These are phyloP conservation scores for Piloderma croceum DNA, from an alignment of 768 basidiomycete genomes.

Conservation along the genomic window DNA sequence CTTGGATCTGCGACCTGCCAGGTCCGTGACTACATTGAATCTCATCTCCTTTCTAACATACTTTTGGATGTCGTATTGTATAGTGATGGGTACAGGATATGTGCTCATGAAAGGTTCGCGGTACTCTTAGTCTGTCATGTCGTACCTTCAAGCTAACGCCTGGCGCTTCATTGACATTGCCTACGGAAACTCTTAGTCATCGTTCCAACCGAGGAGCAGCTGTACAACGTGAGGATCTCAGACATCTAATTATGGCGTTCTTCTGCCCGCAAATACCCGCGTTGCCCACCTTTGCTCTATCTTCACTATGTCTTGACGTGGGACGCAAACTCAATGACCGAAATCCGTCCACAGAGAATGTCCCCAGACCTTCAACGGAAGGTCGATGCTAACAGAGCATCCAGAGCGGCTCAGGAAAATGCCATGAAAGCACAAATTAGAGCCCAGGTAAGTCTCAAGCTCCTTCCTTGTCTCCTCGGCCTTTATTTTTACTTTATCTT, in stretches of 20 bases:
- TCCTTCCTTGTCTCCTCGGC: constrained; percentile 1
- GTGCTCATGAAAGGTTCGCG: not conserved
- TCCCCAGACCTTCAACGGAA: constrained; percentile 59
- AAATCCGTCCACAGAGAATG: constrained; percentile 41
- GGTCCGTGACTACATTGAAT: not conserved
- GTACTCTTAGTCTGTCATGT: not conserved
- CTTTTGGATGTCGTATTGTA: not conserved
- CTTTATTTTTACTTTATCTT: not conserved
- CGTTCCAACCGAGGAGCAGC: constrained; percentile 7
- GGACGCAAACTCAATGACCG: constrained; percentile 1
- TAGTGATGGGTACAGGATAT: not conserved
- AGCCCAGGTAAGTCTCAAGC: constrained; percentile 41
- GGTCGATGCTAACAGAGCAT: constrained; percentile 54
- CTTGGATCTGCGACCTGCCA: not conserved
- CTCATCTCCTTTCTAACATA: not conserved
- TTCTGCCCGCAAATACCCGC: not conserved
- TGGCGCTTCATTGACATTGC: constrained; percentile 30
- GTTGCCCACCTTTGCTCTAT: constrained; percentile 3
- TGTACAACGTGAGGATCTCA: no score
- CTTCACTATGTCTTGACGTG: constrained; percentile 2
- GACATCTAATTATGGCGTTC: not conserved
- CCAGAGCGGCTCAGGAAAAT: constrained; percentile 48
- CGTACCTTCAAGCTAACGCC: not conserved
- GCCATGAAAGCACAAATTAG: constrained; percentile 47
- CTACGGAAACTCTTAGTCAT: constrained; percentile 31